These are phyloP conservation scores for Trichoderma aggressivum DNA, from an alignment of 2,329 filamentous ascomycete species.

Conservation along the genomic window DNA sequence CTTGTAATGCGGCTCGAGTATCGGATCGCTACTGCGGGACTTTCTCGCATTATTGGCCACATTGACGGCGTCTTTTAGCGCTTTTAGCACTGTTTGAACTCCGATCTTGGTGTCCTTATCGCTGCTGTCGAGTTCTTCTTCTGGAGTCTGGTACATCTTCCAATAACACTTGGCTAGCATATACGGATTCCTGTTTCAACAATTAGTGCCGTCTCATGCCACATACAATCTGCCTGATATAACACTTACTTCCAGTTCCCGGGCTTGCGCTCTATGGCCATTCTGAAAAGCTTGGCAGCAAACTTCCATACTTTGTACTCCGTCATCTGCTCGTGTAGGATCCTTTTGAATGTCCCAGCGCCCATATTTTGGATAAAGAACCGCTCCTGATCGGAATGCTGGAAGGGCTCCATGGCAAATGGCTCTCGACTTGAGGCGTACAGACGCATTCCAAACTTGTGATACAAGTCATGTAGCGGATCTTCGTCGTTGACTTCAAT, in stretches of 20 bases:
- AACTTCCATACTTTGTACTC: constrained; percentile 62
- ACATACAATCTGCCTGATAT: neutral
- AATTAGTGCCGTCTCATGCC: neutral
- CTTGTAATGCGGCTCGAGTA: constrained; percentile 91
- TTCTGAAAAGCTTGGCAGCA: constrained; percentile 53
- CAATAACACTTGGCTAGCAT: constrained; percentile 62
- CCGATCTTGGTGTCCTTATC: constrained; percentile 36
- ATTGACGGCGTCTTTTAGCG: constrained; percentile 50
- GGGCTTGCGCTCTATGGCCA: constrained; percentile 52
- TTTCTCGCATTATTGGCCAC: constrained; percentile 52
- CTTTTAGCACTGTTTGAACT: constrained; percentile 42
- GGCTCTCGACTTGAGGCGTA: constrained; percentile 61
- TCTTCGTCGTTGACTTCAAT: constrained; percentile 47
- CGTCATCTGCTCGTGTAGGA: constrained; percentile 54
- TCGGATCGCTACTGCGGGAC: constrained; percentile 64
- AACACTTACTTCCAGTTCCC: constrained; percentile 54
- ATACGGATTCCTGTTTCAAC: constrained; percentile 48
- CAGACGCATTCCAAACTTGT: constrained; percentile 59
- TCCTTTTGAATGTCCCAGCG: constrained; percentile 49
- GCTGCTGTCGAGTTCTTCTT: constrained; percentile 42
- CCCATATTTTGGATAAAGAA: constrained; percentile 54
- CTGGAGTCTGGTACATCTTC: constrained; percentile 58
- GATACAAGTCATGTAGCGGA: constrained; percentile 55
- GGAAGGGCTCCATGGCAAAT: constrained; percentile 61
- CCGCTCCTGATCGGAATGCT: constrained; percentile 53